These are phyloP conservation scores for Pyracantha coccinea DNA, from an alignment of 331 rosid genomes.

Conservation along the genomic window DNA sequence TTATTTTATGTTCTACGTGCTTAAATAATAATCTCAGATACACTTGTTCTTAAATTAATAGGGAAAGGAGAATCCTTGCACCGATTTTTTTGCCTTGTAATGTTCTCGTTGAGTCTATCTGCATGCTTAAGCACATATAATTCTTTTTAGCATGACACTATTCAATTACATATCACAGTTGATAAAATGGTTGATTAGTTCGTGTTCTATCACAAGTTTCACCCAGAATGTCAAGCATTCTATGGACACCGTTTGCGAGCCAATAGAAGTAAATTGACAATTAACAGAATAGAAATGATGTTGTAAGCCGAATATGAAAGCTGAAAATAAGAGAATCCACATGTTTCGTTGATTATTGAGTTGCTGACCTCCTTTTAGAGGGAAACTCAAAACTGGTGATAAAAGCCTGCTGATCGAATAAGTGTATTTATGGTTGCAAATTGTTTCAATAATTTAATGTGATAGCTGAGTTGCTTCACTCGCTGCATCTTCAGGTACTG, in stretches of 20 bases:
- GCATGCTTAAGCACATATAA: background rate
- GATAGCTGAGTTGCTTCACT: background rate
- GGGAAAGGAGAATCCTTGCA: background rate
- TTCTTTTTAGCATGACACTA: background rate
- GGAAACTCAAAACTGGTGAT: too few species aligned
- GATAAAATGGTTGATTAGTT: too few species aligned
- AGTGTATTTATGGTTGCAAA: background rate
- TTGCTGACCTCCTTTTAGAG: background rate
- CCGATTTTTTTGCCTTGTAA: background rate
- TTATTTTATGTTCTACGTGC: background rate
- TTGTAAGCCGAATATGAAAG: background rate
- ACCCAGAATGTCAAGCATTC: background rate
- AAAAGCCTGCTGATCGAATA: background rate
- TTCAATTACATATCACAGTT: background rate
- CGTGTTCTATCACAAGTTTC: too few species aligned
- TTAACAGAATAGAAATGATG: too few species aligned
- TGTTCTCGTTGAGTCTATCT: background rate
- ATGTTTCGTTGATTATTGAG: background rate
- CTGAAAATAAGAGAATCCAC: background rate
- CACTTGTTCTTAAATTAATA: too few species aligned
- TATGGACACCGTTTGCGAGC: background rate
- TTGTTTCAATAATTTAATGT: background rate
- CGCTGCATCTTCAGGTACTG: constrained; percentile 23
- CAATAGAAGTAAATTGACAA: too few species aligned
- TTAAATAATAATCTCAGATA: too few species aligned